Evolutionary conservation across 805 yeast genomes (phyloP), one percentile per base, ranked within the genome.

Genomic region (Gaillardinia entomophila): DNA sequence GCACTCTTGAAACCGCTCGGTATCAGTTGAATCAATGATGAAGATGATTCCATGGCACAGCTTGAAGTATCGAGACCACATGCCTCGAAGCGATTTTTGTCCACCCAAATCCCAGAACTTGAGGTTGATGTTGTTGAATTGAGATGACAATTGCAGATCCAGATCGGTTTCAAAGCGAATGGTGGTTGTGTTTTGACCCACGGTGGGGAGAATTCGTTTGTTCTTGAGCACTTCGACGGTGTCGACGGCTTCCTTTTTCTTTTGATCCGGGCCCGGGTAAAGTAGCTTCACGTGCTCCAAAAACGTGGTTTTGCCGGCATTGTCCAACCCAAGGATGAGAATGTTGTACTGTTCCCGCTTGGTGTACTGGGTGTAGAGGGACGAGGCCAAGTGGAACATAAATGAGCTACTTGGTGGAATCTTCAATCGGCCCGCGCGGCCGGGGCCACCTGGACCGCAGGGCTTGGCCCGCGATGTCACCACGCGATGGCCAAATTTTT

Each of bases 91-190:
- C n/a, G 82, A 68, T 51, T 79, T 81, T 57, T 90, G 98, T 10
- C 98, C 98, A 8, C 97, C 97, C 26, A 90, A 78, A 55, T 90
- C 98, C 97, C 97, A 90, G 48, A 92, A 76, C 51, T 88, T 89
- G 35, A 92, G 64, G 32, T 67, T 62, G 35, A 71, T 62, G 35
- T 65, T 67, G 35, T 68, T 65, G 45, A 55, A 59, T 27, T 57
- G 57, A 4, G 55, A 46, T 17, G 58, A 36, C 29, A 47, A 38
- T 16, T 38, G 67, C 43, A 39, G 54, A 36, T 49, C 76, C 45
- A 30, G 59, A 50, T 36, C 65, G 59, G 44, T 67, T 57, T 60
- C 55, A 36, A 56, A 62, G 34, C 56, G 55, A 13, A 65, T 55
- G 17, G 68, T 59, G 18, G 66, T 61, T 14, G 69, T 84, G 53